phyloP scores from a whole-genome alignment of 139 green algal genomes.

The Prasinococcaceae sp. region DNA sequence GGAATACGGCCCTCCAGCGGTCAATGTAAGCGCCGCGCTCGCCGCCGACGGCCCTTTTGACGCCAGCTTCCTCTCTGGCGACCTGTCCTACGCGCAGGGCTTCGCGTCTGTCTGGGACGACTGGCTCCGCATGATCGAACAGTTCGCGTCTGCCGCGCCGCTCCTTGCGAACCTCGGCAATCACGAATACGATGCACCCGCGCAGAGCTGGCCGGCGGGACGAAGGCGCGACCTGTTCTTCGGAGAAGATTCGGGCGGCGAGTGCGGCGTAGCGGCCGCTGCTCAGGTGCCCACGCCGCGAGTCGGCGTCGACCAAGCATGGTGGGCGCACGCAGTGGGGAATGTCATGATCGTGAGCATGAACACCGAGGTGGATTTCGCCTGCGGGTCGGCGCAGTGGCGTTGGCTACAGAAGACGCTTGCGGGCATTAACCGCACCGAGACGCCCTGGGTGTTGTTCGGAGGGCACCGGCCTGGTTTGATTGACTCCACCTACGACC shows the following conservation, averaged over 20 bases:
- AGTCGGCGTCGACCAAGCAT: background rate
- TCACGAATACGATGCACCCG: constrained; percentile 7
- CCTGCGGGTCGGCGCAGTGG: background rate
- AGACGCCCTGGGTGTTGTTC: constrained; percentile 14
- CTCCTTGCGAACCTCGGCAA: constrained; percentile 7
- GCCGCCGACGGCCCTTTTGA: background rate
- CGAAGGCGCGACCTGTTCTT: background rate
- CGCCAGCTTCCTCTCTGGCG: constrained; percentile 13
- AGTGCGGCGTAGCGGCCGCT: constrained; percentile 9
- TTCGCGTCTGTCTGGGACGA: constrained; percentile 11
- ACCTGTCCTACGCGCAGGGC: constrained; percentile 16
- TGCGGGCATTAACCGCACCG: background rate
- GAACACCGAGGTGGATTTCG: constrained; percentile 17
- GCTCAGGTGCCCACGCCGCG: background rate
- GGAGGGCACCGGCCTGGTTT: constrained; percentile 6
- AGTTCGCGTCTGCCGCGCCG: background rate
- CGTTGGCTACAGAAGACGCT: background rate
- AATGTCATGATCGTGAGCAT: constrained; percentile 7
- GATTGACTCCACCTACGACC: background rate
- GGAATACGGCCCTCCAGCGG: constrained; percentile 1
- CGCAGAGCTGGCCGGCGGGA: background rate
- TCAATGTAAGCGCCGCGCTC: background rate
- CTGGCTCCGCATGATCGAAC: constrained; percentile 1
- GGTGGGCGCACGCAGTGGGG: constrained; percentile 1
- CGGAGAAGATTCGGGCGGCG: background rate